Percentiles rank a stretch among this genome's conserved stretches.
These are phyloP conservation scores for Colletotrichum destructivum DNA, from an alignment of 2,329 filamentous ascomycete genomes.

Conservation along the genomic window DNA sequence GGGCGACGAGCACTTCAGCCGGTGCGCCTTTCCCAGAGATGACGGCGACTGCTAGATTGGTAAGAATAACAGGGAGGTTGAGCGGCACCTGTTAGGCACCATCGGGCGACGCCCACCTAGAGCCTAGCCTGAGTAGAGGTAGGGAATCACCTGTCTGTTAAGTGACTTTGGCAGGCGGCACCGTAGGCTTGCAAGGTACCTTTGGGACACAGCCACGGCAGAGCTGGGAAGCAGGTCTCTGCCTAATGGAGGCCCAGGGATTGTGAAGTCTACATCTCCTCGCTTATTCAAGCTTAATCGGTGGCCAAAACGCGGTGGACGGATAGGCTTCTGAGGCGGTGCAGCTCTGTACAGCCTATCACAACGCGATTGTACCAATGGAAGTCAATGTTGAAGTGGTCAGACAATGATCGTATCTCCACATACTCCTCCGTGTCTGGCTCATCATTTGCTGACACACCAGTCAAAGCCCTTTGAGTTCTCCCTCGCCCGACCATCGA, in stretches of 20 bases:
- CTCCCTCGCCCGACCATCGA: neutral
- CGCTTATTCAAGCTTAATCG: constrained; percentile 28
- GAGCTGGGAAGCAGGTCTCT: constrained; percentile 6
- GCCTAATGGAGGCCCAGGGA: constrained; percentile 3
- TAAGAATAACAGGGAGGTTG: neutral
- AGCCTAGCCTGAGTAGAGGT: too few species aligned
- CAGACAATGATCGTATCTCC: neutral
- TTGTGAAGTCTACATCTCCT: neutral
- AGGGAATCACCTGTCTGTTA: too few species aligned
- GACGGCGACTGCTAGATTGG: neutral
- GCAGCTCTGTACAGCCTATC: neutral
- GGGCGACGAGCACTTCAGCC: neutral
- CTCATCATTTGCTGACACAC: neutral
- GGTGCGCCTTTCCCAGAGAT: neutral
- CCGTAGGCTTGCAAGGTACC: neutral
- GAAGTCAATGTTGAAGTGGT: neutral
- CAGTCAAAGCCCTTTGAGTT: neutral
- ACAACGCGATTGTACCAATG: neutral
- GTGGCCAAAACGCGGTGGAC: neutral
- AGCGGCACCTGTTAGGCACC: neutral
- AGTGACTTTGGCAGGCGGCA: neutral
- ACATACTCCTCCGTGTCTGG: neutral
- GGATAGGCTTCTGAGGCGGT: neutral
- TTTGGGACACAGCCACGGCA: constrained; percentile 4
- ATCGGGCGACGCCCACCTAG: constrained; percentile 1